Percentiles rank a stretch among this genome's conserved stretches.
Conservation (phyloP, 1,139 yeast species). For the Yamadazyma taylorii region DNA sequence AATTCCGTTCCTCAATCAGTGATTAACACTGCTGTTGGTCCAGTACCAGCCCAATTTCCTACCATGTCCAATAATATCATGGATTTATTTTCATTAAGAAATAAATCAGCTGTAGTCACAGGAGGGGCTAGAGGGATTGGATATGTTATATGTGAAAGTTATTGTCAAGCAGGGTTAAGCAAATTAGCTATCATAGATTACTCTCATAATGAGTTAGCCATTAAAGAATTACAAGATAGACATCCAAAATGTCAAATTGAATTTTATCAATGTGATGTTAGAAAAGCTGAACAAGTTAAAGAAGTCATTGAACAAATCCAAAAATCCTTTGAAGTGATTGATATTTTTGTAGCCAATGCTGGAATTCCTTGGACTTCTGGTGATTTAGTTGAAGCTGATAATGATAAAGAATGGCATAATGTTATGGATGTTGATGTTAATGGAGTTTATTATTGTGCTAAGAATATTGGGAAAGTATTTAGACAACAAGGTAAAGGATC, state of each 20-base stretch:
- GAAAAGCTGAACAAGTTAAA: constrained; percentile 38
- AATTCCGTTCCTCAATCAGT: constrained; percentile 19
- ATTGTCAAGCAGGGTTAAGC: constrained; percentile 44
- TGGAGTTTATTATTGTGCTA: constrained; percentile 48
- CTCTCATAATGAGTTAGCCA: constrained; percentile 30
- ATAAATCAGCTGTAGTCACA: constrained; percentile 41
- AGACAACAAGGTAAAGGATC: constrained; percentile 46
- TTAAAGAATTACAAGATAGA: constrained; percentile 27
- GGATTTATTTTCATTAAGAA: constrained; percentile 37
- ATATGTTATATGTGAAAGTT: constrained; percentile 44
- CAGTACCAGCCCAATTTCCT: constrained; percentile 43
- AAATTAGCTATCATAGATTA: constrained; percentile 48
- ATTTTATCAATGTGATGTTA: constrained; percentile 42
- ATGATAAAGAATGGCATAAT: constrained; percentile 47
- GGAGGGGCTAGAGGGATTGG: constrained; percentile 51
- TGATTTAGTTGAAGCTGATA: constrained; percentile 35
- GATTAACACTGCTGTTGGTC: constrained; percentile 37
- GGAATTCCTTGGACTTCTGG: constrained; percentile 50
- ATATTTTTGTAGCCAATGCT: constrained; percentile 55
- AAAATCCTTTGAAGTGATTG: constrained; percentile 41
- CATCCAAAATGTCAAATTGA: constrained; percentile 34
- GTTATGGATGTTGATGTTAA: constrained; percentile 46
- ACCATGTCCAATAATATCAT: constrained; percentile 31
- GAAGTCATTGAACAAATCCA: constrained; percentile 31
- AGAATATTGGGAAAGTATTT: constrained; percentile 41